phyloP scores from a whole-genome alignment of 2,329 filamentous ascomycete genomes.

The Cladosporium cucumerinum region DNA sequence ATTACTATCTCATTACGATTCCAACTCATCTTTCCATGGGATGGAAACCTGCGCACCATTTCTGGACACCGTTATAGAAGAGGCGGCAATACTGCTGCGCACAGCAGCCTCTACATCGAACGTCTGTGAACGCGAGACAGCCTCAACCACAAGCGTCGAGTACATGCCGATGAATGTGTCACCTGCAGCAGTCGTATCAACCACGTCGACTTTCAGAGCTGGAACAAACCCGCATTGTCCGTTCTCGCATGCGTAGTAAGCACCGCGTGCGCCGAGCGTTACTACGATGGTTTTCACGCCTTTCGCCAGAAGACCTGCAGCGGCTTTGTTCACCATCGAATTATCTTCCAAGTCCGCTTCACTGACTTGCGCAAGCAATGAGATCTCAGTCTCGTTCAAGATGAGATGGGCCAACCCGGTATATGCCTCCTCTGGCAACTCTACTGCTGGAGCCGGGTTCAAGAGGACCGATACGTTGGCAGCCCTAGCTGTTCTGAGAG shows the following conservation, averaged over 20 bases:
- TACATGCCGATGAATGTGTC: constrained; percentile 93
- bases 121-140: constrained; percentile 22
- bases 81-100: constrained; percentile 55
- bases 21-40: not conserved
- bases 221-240: constrained; percentile 25
- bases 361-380: constrained; percentile 53
- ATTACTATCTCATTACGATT: not conserved
- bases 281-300: constrained; percentile 77
- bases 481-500: not conserved
- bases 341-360: constrained; percentile 29
- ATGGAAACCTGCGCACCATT: constrained; percentile 44
- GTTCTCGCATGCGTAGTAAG: constrained; percentile 27
- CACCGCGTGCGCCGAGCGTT: constrained; percentile 65
- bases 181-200: constrained; percentile 90
- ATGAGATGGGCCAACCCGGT: constrained; percentile 70
- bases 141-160: constrained; percentile 49
- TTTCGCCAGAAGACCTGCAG: constrained; percentile 50
- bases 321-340: not conserved
- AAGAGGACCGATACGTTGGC: constrained; percentile 58
- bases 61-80: constrained; percentile 62
- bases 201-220: constrained; percentile 69
- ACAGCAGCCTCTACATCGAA: constrained; percentile 57
- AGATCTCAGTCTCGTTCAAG: constrained; percentile 86
- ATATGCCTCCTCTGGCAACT: constrained; percentile 65
- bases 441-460: constrained; percentile 73